Conservation (phyloP, 1,284 basidiomycete species). For the Xerocomus nothofagi region DNA sequence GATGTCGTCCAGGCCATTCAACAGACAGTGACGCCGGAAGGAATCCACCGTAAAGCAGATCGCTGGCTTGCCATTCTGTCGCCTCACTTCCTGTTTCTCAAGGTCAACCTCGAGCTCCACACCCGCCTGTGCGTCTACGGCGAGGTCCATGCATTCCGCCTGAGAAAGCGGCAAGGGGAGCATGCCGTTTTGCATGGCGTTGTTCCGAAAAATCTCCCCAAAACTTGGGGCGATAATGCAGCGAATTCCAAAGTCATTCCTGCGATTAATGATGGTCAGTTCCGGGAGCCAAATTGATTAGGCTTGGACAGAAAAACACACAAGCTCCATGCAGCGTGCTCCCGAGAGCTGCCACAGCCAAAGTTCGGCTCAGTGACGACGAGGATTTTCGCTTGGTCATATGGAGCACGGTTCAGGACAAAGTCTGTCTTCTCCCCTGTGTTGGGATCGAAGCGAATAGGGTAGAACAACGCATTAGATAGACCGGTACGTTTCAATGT, state of each 20-base stretch:
- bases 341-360: slow-evolving; percentile 91
- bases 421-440: slow-evolving; percentile 86
- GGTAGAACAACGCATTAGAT: slow-evolving; percentile 86
- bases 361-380: slow-evolving; percentile 93
- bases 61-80: slow-evolving; percentile 70
- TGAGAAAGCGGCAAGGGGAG: slow-evolving; percentile 81
- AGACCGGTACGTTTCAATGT: slow-evolving; percentile 93
- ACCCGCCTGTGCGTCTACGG: slow-evolving; percentile 79
- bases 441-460: slow-evolving; percentile 77
- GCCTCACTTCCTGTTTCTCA: slow-evolving; percentile 81
- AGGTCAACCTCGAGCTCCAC: slow-evolving; percentile 88
- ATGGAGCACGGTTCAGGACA: slow-evolving; percentile 85
- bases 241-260: slow-evolving; percentile 93
- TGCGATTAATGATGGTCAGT: slow-evolving; percentile 32
- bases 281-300: neutral
- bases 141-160: slow-evolving; percentile 73
- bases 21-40: slow-evolving; percentile 88
- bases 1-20: slow-evolving; percentile 95
- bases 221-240: slow-evolving; percentile 93
- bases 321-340: slow-evolving; percentile 97
- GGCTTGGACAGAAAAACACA: slow-evolving; percentile 42
- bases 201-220: slow-evolving; percentile 92
- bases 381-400: slow-evolving; percentile 78
- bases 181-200: slow-evolving; percentile 97
- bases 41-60: slow-evolving; percentile 81